phyloP scores from a whole-genome alignment of 768 basidiomycete genomes.

The Gloeopeniophorella convolvens region DNA sequence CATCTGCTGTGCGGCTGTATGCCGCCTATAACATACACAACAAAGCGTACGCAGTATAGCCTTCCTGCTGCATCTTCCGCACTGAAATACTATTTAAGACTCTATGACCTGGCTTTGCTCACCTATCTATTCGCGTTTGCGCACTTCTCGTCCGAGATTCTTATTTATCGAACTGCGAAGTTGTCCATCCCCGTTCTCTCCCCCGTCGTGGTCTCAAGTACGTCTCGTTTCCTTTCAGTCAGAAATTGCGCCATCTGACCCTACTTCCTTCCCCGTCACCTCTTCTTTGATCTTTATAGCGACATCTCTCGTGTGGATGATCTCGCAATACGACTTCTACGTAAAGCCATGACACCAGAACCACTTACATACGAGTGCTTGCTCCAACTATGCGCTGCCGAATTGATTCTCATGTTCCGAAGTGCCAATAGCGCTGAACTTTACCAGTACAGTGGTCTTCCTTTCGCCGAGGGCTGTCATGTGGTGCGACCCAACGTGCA shows the following conservation, averaged over 20 bases:
- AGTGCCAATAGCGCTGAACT: background rate
- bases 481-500: too few species aligned
- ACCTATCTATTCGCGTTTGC: conserved; percentile 87
- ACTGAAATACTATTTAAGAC: conserved; percentile 36
- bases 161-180: conserved; percentile 74
- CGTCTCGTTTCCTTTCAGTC: conserved; percentile 28
- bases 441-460: background rate
- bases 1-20: conserved; percentile 76
- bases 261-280: conserved; percentile 1
- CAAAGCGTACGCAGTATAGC: conserved; percentile 53
- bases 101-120: conserved; percentile 84
- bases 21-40: conserved; percentile 85
- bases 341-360: conserved; percentile 33
- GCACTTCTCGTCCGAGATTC: conserved; percentile 82
- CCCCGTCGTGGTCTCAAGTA: conserved; percentile 83
- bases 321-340: conserved; percentile 76
- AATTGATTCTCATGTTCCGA: background rate
- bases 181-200: conserved; percentile 53
- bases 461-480: too few species aligned
- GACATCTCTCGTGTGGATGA: conserved; percentile 77
- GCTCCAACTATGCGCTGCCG: background rate
- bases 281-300: conserved; percentile 40
- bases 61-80: background rate
- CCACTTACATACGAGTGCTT: background rate
- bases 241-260: background rate